These are phyloP conservation scores for Cystobasidium onofrii DNA, from an alignment of 768 basidiomycete genomes.

Conservation along the genomic window DNA sequence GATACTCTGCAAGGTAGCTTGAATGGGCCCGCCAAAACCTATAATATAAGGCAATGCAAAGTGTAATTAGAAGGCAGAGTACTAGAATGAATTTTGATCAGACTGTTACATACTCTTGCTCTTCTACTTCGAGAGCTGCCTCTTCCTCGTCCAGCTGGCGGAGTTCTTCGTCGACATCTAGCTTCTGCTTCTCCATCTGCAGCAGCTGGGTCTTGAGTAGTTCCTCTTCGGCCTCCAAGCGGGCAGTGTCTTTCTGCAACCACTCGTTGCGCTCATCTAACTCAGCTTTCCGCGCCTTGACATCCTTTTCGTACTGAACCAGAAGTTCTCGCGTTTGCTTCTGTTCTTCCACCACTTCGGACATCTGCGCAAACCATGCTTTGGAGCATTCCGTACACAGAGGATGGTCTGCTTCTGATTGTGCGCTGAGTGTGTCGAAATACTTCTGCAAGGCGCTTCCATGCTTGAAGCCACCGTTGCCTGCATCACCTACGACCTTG, in stretches of 20 bases:
- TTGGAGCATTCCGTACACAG: slow-evolving; percentile 91
- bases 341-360: slow-evolving; percentile 75
- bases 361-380: slow-evolving; percentile 63
- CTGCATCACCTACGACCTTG: slow-evolving; percentile 40
- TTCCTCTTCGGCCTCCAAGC: slow-evolving; percentile 45
- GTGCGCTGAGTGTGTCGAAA: slow-evolving; percentile 66
- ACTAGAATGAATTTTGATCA: neutral
- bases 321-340: slow-evolving; percentile 88
- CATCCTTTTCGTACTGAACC: slow-evolving; percentile 77
- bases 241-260: slow-evolving; percentile 62
- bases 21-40: slow-evolving; percentile 81
- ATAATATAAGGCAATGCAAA: slow-evolving; percentile 43
- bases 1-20: slow-evolving; percentile 58
- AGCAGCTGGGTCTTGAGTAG: neutral
- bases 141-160: slow-evolving; percentile 67
- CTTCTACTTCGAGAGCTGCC: slow-evolving; percentile 62
- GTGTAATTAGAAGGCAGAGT: neutral
- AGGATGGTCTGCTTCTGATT: slow-evolving; percentile 59
- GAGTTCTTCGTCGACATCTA: slow-evolving; percentile 57
- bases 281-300: slow-evolving; percentile 51
- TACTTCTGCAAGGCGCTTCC: slow-evolving; percentile 65
- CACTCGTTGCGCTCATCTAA: slow-evolving; percentile 51
- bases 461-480: slow-evolving; percentile 49
- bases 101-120: slow-evolving; percentile 62
- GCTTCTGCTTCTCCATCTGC: slow-evolving; percentile 36